phyloP scores from a whole-genome alignment of 768 basidiomycete genomes.

The Suillus placidus region DNA sequence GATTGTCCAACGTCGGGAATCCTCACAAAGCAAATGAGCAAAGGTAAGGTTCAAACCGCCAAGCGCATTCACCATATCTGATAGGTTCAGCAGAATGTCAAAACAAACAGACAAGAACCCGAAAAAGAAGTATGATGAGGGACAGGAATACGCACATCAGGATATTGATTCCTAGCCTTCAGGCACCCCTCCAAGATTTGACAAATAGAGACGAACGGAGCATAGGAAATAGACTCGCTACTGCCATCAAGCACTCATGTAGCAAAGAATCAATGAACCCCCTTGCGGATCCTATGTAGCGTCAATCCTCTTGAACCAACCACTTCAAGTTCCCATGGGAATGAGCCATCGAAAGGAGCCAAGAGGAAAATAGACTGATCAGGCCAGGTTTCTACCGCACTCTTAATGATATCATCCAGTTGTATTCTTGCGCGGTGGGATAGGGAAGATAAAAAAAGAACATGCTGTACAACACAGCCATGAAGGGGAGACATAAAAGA shows the following conservation, averaged over 20 bases:
- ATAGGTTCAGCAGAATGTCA: slow-evolving; percentile 21
- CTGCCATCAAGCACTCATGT: slow-evolving; percentile 35
- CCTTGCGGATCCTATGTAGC: slow-evolving; percentile 32
- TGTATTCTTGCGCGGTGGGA: too few relatives aligned
- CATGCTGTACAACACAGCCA: too few relatives aligned
- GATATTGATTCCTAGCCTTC: slow-evolving; percentile 34
- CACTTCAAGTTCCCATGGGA: slow-evolving; percentile 44
- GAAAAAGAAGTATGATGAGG: slow-evolving; percentile 35
- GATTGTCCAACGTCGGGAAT: slow-evolving; percentile 52
- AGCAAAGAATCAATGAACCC: slow-evolving; percentile 36
- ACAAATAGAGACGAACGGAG: slow-evolving; percentile 38
- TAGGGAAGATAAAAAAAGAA: too few relatives aligned
- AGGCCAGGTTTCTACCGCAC: too few relatives aligned
- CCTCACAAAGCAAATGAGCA: slow-evolving; percentile 52
- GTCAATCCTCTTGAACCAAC: slow-evolving; percentile 54
- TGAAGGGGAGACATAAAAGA: too few relatives aligned
- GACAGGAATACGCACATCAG: slow-evolving; percentile 39
- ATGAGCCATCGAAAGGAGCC: slow-evolving; percentile 60
- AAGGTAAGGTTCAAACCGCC: slow-evolving; percentile 35
- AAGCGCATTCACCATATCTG: slow-evolving; percentile 8
- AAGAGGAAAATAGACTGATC: slow-evolving; percentile 18
- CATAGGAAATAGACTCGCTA: slow-evolving; percentile 40
- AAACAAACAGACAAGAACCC: slow-evolving; percentile 25
- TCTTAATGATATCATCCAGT: too few relatives aligned
- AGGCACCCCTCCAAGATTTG: neutral